phyloP scores from a whole-genome alignment of 2,329 filamentous ascomycete species.

The Chrysoporthe austroafricana region DNA sequence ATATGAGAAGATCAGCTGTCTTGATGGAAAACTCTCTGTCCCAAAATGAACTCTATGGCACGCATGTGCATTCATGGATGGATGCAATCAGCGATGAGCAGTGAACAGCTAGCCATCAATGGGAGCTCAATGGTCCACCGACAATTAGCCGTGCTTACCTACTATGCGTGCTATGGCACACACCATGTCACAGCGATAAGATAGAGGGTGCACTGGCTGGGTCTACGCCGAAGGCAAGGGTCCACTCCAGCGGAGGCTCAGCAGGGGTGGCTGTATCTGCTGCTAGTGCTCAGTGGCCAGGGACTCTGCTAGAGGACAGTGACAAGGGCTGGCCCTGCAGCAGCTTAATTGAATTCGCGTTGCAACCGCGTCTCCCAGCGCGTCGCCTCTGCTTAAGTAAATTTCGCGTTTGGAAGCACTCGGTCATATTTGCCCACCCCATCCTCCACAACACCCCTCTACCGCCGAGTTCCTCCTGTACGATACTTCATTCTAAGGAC shows the following conservation, averaged over 20 bases:
- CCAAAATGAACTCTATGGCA: not conserved
- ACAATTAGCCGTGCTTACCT: slow-evolving; percentile 12
- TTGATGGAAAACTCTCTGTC: slow-evolving; percentile 10
- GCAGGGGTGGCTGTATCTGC: not conserved
- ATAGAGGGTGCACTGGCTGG: slow-evolving; percentile 3
- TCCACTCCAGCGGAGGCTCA: not conserved
- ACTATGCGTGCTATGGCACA: not conserved
- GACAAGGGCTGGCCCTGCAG: slow-evolving; percentile 6
- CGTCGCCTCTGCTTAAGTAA: slow-evolving; percentile 6
- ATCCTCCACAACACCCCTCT: not conserved
- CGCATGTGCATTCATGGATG: slow-evolving; percentile 1
- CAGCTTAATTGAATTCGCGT: slow-evolving; percentile 17
- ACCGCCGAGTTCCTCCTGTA: not conserved
- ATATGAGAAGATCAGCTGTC: not conserved
- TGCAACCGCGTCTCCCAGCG: slow-evolving; percentile 9
- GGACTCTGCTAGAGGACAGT: slow-evolving; percentile 2
- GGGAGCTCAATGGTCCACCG: slow-evolving; percentile 14
- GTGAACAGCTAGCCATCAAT: slow-evolving; percentile 25
- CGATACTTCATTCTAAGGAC: not conserved
- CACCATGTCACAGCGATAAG: not conserved
- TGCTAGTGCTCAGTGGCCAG: not conserved
- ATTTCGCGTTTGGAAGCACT: slow-evolving; percentile 12
- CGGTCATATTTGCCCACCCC: not conserved
- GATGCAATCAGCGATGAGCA: slow-evolving; percentile 14
- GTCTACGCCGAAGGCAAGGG: not conserved